A percentile compares a stretch with the other conserved stretches of the same genome.
phyloP scores from a whole-genome alignment of 2,329 filamentous ascomycete species.

The Purpureocillium lavendulum region DNA sequence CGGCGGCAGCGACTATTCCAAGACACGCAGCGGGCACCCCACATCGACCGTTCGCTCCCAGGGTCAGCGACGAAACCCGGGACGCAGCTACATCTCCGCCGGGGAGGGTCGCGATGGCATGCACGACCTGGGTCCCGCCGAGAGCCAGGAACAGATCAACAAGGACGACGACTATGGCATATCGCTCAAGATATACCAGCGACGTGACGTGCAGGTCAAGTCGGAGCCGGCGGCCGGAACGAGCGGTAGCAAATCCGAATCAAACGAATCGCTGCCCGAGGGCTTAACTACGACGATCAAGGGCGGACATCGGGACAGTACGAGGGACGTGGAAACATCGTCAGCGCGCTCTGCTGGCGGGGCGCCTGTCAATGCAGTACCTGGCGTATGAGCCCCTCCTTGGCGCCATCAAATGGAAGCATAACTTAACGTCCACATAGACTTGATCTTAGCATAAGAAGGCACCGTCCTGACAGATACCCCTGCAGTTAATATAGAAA shows the following conservation, averaged over 20 bases:
- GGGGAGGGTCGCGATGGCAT: not conserved
- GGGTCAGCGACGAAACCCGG: slow-evolving; percentile 11
- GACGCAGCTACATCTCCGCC: slow-evolving; percentile 1
- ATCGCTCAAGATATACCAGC: slow-evolving; percentile 28
- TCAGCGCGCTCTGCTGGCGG: slow-evolving; percentile 1
- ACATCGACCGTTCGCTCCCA: slow-evolving; percentile 6
- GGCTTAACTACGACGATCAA: slow-evolving; percentile 5
- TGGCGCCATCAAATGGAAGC: not conserved
- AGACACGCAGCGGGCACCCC: slow-evolving; percentile 1
- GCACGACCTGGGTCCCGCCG: slow-evolving; percentile 14
- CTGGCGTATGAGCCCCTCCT: slow-evolving; percentile 1
- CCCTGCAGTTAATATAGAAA: too few relatives aligned
- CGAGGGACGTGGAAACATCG: not conserved
- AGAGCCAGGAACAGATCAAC: slow-evolving; percentile 30
- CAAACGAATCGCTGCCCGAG: slow-evolving; percentile 3
- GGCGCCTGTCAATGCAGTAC: not conserved
- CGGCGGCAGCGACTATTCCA: slow-evolving; percentile 9
- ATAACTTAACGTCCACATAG: too few relatives aligned
- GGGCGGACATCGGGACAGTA: not conserved
- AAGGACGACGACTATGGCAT: slow-evolving; percentile 16
- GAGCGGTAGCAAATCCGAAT: not conserved
- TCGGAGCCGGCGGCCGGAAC: slow-evolving; percentile 3
- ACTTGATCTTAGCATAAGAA: too few relatives aligned
- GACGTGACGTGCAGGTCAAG: slow-evolving; percentile 23
- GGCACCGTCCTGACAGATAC: too few relatives aligned